A percentile compares a stretch with the other conserved stretches of the same genome.
Evolutionary conservation across 805 yeast genomes (phyloP).

Genomic region (Wickerhamiella alocasiicola): DNA sequence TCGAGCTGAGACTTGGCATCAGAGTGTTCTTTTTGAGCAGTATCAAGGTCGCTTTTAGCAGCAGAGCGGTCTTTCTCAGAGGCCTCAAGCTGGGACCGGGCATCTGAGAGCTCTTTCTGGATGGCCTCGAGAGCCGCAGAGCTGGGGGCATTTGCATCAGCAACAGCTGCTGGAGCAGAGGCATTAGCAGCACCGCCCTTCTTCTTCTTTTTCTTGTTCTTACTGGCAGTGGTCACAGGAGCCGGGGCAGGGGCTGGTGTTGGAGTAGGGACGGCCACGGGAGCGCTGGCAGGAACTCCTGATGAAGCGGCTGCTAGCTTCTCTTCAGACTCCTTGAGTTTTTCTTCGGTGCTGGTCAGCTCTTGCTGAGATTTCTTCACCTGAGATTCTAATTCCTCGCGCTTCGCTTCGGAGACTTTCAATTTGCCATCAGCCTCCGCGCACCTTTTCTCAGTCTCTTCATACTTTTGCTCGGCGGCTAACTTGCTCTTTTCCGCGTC

Average conservation of each 20-base stretch:
- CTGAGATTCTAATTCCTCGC: too few relatives aligned
- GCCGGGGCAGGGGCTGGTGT: background rate
- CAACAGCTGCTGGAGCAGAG: too few relatives aligned
- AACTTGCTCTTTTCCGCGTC: too few relatives aligned
- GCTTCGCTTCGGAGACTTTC: background rate
- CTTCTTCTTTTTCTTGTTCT: constrained; percentile 2
- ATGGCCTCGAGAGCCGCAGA: too few relatives aligned
- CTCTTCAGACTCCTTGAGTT: too few relatives aligned
- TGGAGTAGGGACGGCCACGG: background rate
- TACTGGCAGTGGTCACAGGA: background rate
- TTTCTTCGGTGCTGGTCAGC: too few relatives aligned
- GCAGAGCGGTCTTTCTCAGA: too few relatives aligned
- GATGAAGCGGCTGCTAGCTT: background rate
- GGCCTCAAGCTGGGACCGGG: background rate
- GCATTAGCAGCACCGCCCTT: constrained; percentile 8
- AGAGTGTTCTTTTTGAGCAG: background rate
- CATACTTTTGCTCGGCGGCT: constrained; percentile 1
- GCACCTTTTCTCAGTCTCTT: too few relatives aligned
- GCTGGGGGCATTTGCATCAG: too few relatives aligned
- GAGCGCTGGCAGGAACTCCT: background rate
- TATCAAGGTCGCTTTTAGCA: too few relatives aligned
- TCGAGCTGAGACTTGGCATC: background rate
- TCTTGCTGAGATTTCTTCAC: too few relatives aligned
- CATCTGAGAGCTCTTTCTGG: background rate
- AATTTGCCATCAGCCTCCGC: background rate